phyloP scores from a whole-genome alignment of 805 yeast genomes.

The Pichia paraexigua region DNA sequence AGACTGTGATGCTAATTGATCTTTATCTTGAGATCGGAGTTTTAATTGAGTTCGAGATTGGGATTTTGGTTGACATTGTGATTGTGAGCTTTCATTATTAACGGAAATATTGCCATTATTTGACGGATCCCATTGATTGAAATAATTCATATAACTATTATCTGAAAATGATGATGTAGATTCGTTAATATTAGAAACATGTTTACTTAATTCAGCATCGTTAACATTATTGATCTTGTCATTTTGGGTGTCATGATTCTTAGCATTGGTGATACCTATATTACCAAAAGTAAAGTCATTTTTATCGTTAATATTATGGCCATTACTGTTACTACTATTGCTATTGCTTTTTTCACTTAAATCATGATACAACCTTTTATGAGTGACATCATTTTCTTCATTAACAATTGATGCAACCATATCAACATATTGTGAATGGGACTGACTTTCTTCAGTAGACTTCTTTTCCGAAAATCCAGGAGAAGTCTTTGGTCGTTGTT shows the following conservation, averaged over 20 bases:
- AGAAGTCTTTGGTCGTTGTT: slow-evolving; percentile 7
- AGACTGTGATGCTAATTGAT: neutral
- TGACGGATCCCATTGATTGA: neutral
- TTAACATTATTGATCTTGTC: neutral
- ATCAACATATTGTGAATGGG: slow-evolving; percentile 9
- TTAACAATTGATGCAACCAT: slow-evolving; percentile 12
- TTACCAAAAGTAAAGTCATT: slow-evolving; percentile 1
- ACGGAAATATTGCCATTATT: neutral
- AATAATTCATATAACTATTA: neutral
- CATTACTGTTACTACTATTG: neutral
- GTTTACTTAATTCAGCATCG: neutral
- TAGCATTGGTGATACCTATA: slow-evolving; percentile 8
- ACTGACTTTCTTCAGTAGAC: neutral
- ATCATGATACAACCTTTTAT: neutral
- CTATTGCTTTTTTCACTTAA: neutral
- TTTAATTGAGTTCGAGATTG: neutral
- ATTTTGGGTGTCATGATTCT: neutral
- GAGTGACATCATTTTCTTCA: slow-evolving; percentile 1
- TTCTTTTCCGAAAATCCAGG: slow-evolving; percentile 1
- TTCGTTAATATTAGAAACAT: neutral
- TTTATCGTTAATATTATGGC: neutral
- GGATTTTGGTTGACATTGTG: neutral
- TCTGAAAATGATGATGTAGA: neutral
- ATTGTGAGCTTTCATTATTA: neutral
- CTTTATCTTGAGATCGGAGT: too few relatives aligned